phyloP scores from a whole-genome alignment of 2,329 filamentous ascomycete species.

The Alternaria sp. region DNA sequence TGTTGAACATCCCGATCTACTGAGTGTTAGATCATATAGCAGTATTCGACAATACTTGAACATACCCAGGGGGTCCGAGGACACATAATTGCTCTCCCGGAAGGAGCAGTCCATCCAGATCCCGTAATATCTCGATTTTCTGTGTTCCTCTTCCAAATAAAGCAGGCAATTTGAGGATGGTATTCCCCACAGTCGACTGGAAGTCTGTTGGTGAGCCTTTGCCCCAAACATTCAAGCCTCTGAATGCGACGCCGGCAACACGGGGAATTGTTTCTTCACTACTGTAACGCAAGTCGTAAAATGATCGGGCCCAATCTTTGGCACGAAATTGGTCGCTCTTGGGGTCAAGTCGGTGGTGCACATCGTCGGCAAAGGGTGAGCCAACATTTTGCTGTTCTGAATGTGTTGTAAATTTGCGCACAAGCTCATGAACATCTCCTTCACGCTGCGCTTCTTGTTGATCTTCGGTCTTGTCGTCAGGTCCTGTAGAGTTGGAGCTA shows the following conservation, averaged over 20 bases:
- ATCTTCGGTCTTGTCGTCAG: neutral
- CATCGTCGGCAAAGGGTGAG: conserved; percentile 45
- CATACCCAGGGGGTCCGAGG: conserved; percentile 68
- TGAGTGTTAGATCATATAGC: conserved; percentile 5
- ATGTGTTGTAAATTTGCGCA: conserved; percentile 42
- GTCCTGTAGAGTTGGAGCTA: conserved; percentile 14
- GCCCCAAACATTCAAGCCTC: conserved; percentile 71
- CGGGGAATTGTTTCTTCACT: conserved; percentile 61
- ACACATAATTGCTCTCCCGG: conserved; percentile 78
- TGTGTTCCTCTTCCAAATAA: conserved; percentile 57
- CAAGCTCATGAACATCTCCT: conserved; percentile 42
- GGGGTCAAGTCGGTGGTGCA: conserved; percentile 54
- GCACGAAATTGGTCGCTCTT: conserved; percentile 54
- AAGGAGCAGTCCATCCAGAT: conserved; percentile 72
- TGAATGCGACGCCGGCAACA: conserved; percentile 69
- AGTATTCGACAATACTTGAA: neutral
- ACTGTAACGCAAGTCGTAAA: conserved; percentile 55
- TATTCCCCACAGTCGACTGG: conserved; percentile 71
- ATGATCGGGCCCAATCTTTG: conserved; percentile 55
- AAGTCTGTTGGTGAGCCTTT: conserved; percentile 72
- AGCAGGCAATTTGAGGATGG: conserved; percentile 67
- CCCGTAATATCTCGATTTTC: conserved; percentile 71
- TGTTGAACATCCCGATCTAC: conserved; percentile 74
- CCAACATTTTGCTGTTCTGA: conserved; percentile 47
- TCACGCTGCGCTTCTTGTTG: conserved; percentile 23